These are phyloP conservation scores for Stereocaulon alpinum DNA, from an alignment of 495 filamentous ascomycete genomes.

Conservation along the genomic window DNA sequence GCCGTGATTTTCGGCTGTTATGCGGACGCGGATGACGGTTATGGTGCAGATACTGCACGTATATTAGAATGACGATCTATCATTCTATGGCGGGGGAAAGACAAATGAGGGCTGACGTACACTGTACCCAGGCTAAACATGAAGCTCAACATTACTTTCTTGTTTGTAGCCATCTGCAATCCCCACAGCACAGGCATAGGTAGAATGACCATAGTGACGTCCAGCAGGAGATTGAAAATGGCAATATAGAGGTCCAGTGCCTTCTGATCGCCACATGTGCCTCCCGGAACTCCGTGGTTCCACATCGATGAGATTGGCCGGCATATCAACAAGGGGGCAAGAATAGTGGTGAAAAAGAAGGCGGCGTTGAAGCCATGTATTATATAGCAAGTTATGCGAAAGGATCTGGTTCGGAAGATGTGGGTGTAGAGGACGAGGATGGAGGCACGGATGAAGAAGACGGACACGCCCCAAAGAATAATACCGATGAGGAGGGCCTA, in stretches of 20 bases:
- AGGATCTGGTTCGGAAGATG: slow-evolving; percentile 27
- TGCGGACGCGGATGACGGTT: slow-evolving; percentile 8
- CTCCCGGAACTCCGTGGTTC: slow-evolving; percentile 21
- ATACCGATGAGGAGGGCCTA: slow-evolving; percentile 14
- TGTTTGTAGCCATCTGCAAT: slow-evolving; percentile 30
- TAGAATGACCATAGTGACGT: slow-evolving; percentile 31
- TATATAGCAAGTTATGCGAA: slow-evolving; percentile 28
- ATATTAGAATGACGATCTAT: not conserved
- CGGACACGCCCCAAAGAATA: slow-evolving; percentile 23
- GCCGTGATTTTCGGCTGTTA: slow-evolving; percentile 4
- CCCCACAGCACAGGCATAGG: slow-evolving; percentile 38
- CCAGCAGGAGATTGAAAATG: slow-evolving; percentile 27
- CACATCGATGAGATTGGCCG: slow-evolving; percentile 27
- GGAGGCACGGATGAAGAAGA: slow-evolving; percentile 30
- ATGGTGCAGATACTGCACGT: slow-evolving; percentile 14
- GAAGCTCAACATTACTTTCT: slow-evolving; percentile 23
- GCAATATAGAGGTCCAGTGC: slow-evolving; percentile 27
- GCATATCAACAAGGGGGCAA: slow-evolving; percentile 29
- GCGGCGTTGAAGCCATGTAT: slow-evolving; percentile 18
- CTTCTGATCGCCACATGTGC: slow-evolving; percentile 26
- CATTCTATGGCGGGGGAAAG: not conserved
- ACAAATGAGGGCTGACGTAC: not conserved
- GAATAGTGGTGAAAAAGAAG: slow-evolving; percentile 18
- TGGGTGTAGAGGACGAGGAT: slow-evolving; percentile 37
- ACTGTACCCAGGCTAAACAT: slow-evolving; percentile 20